phyloP scores from a whole-genome alignment of 495 filamentous ascomycete genomes.

The Rostrohypoxylon terebratum region DNA sequence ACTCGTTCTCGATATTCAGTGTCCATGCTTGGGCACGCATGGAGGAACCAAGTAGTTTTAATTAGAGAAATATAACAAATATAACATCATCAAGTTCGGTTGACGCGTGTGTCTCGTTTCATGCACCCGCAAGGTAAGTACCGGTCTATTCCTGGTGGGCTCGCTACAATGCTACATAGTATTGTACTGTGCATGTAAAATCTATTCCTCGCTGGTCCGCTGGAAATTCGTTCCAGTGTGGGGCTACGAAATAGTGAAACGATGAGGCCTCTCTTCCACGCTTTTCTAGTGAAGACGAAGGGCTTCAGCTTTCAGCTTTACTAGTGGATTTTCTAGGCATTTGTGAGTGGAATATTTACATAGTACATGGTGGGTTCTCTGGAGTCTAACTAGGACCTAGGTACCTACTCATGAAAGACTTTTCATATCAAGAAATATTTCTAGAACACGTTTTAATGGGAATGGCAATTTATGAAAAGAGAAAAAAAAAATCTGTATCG shows the following conservation, averaged over 20 bases:
- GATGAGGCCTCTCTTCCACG: neutral
- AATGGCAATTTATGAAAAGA: neutral
- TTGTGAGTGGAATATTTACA: neutral
- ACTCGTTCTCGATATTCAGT: neutral
- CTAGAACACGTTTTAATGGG: neutral
- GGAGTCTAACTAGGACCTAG: too few species aligned
- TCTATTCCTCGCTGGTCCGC: slow-evolving; percentile 18
- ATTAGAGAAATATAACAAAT: slow-evolving; percentile 10
- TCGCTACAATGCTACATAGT: too few species aligned
- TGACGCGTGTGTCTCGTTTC: neutral
- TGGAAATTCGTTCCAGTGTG: slow-evolving; percentile 16
- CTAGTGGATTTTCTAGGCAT: neutral
- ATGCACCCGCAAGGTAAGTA: neutral
- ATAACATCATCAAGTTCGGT: neutral
- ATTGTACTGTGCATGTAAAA: too few species aligned
- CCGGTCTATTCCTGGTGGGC: neutral
- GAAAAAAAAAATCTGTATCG: neutral
- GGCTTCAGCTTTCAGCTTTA: neutral
- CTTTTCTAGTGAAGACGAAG: slow-evolving; percentile 1
- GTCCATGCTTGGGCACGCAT: neutral
- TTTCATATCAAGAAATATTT: slow-evolving; percentile 1
- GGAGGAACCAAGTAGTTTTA: neutral
- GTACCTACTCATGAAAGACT: neutral
- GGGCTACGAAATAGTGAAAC: slow-evolving; percentile 12
- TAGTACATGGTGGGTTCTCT: neutral